Percentiles rank a stretch among this genome's conserved stretches.
Evolutionary conservation across 2,329 filamentous ascomycete genomes (phyloP).

Genomic region (Pseudopyricularia javanii): DNA sequence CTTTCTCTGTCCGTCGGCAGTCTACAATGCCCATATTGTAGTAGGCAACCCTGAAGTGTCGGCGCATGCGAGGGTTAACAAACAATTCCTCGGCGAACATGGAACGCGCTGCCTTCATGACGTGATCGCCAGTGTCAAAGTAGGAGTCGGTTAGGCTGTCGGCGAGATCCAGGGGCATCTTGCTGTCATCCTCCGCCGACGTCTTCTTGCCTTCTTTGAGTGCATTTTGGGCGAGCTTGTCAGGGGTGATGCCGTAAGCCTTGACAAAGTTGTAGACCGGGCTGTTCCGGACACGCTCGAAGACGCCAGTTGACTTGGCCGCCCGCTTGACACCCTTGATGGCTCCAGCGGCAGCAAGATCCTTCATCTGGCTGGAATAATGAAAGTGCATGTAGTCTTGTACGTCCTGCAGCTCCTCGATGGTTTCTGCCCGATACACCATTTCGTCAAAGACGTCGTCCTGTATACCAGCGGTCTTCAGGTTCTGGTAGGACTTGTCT

Average conservation of each 20-base stretch:
- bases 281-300: conserved; percentile 72
- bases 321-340: conserved; percentile 66
- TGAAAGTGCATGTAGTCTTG: conserved; percentile 96
- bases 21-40: conserved; percentile 77
- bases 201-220: conserved; percentile 66
- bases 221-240: conserved; percentile 79
- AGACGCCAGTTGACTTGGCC: conserved; percentile 59
- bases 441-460: conserved; percentile 74
- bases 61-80: conserved; percentile 78
- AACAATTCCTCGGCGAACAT: conserved; percentile 89
- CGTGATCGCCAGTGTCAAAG: conserved; percentile 63
- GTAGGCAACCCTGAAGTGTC: conserved; percentile 70
- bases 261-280: conserved; percentile 73
- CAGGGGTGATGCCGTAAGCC: conserved; percentile 81
- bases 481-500: conserved; percentile 63
- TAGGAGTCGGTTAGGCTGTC: conserved; percentile 63
- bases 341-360: conserved; percentile 53
- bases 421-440: conserved; percentile 65
- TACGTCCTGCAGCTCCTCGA: conserved; percentile 92
- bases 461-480: conserved; percentile 51
- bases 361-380: conserved; percentile 73
- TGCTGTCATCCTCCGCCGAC: conserved; percentile 72
- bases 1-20: conserved; percentile 86
- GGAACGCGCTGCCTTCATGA: conserved; percentile 67
- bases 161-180: conserved; percentile 74